Percentiles rank a stretch among this genome's conserved stretches.
phyloP scores from a whole-genome alignment of 192 early-diverging fungal genomes.

The Coemansia sp. region DNA sequence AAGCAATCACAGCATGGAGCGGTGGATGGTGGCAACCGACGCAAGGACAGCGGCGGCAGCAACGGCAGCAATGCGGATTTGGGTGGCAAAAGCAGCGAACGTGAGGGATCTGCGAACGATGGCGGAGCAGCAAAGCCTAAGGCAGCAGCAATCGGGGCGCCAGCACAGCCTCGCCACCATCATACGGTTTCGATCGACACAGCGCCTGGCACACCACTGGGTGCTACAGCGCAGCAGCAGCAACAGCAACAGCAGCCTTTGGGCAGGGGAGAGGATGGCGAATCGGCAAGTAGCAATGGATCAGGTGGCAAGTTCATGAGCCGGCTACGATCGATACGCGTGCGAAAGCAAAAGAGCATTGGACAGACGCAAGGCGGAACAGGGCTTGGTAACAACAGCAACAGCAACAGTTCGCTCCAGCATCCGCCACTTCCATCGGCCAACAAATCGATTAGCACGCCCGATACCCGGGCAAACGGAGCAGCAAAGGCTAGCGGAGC shows the following conservation, averaged over 20 bases:
- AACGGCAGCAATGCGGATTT: neutral
- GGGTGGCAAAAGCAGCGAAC: neutral
- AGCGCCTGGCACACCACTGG: constrained; percentile 7
- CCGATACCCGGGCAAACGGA: constrained; percentile 1
- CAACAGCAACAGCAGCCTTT: constrained; percentile 19
- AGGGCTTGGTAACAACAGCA: neutral
- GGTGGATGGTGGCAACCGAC: neutral
- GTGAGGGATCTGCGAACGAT: neutral
- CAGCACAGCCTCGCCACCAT: constrained; percentile 19
- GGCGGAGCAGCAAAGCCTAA: neutral
- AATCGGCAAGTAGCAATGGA: constrained; percentile 32
- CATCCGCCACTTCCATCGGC: constrained; percentile 9
- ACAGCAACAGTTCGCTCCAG: neutral
- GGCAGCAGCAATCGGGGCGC: neutral
- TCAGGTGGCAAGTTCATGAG: constrained; percentile 47
- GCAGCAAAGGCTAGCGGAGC: neutral
- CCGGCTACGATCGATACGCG: constrained; percentile 46
- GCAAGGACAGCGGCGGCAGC: constrained; percentile 2
- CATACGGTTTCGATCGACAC: constrained; percentile 41
- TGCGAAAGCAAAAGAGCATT: constrained; percentile 45
- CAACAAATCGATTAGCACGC: constrained; percentile 21
- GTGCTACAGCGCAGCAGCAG: constrained; percentile 19
- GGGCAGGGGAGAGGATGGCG: constrained; percentile 36
- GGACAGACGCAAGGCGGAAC: neutral
- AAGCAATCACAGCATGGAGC: neutral